Evolutionary conservation across 805 yeast genomes (phyloP), one percentile per base, ranked within the genome.

Genomic region (Ogataea parapolymorpha): DNA sequence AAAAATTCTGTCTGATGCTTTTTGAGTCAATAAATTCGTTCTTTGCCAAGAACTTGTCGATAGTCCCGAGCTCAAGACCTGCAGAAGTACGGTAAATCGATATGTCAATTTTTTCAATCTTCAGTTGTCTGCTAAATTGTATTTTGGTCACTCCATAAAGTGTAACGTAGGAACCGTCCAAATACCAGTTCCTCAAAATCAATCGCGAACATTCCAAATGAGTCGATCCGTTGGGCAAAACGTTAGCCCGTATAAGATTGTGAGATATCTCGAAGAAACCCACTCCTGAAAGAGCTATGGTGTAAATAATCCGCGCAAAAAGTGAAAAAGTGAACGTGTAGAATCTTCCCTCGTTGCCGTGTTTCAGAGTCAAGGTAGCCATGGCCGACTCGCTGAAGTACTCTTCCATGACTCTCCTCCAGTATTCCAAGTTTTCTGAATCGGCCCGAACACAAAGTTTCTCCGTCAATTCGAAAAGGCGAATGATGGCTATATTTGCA

Each of bases 71-170:
- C 66, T 45, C 75, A 49, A 46, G 68, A 68, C 42, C 81, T 72
- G 39, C 68, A 55, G 59, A 71, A 63, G 50, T 71, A 67, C 52
- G 45, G 40, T 68, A 70, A 4, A 74, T 61, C 18, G 73, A 74
- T 46, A 82, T 65, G 53, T 85, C 95, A 31, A 83, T 58, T 78
- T 85, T 83, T 49, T 86, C 95, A 22, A 88, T 74, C 48, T 76
- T 73, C 45, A 85, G 65, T 38, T 72, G 74, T 24, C 81, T 67
- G 54, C 78, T 81, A 63, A 87, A 74, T 6, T 78, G 67, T 8
- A 85, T 76, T 47, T 79, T 78, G 30, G 81, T 62, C 14, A 75
- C 76, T 0, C 91, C 86, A 42, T 70, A 68, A 35, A 82, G 74
- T 8, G 76, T 72, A 7, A 85, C 78, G 50, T 73, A 72, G 3